These are phyloP conservation scores for Kalaharituber pfeilii DNA, from an alignment of 2,329 filamentous ascomycete species.

Conservation along the genomic window DNA sequence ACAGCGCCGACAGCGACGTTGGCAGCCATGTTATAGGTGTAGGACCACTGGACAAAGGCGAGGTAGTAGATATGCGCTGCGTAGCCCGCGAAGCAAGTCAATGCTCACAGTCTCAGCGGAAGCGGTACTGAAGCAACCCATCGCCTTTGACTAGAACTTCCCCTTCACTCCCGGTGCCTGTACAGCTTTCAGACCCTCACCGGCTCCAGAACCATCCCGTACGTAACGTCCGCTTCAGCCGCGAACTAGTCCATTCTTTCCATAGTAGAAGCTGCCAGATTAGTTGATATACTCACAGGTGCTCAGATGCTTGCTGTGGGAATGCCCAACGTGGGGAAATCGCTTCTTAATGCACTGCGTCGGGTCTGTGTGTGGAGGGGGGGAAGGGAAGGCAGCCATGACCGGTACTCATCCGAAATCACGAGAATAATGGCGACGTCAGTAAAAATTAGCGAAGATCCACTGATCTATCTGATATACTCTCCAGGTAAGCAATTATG, in stretches of 20 bases:
- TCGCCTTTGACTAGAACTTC: constrained; percentile 6
- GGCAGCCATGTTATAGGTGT: constrained; percentile 93
- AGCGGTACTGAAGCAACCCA: constrained; percentile 20
- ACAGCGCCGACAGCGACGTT: constrained; percentile 69
- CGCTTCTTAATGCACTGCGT: constrained; percentile 71
- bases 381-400: constrained; percentile 60
- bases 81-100: constrained; percentile 52
- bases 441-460: constrained; percentile 57
- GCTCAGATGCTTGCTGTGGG: constrained; percentile 74
- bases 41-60: constrained; percentile 76
- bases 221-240: constrained; percentile 75
- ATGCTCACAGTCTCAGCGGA: constrained; percentile 57
- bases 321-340: constrained; percentile 97
- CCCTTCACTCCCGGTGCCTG: constrained; percentile 24
- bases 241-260: constrained; percentile 96
- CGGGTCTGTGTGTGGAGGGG: constrained; percentile 50
- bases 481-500: too few species aligned
- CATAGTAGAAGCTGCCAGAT: constrained; percentile 34
- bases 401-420: constrained; percentile 81
- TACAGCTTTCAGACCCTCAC: constrained; percentile 75
- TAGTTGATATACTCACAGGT: constrained; percentile 48
- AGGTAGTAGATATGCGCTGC: constrained; percentile 64
- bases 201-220: constrained; percentile 71
- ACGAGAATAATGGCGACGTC: constrained; percentile 73
- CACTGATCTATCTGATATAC: constrained; percentile 61